These are phyloP conservation scores for Yarrowia sp. DNA, from an alignment of 805 yeast genomes.

Conservation along the genomic window DNA sequence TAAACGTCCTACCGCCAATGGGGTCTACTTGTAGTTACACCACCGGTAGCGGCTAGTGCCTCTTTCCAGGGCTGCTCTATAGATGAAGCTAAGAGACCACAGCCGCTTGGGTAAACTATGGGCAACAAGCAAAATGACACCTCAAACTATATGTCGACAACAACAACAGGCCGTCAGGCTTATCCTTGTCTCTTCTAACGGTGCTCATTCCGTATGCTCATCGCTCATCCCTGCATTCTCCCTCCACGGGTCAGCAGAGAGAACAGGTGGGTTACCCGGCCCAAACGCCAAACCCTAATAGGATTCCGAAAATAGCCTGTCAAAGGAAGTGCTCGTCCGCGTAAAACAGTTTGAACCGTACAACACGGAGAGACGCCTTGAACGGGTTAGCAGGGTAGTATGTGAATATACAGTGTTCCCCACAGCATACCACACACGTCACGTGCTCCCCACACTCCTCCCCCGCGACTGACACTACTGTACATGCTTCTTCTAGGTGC, in stretches of 20 bases:
- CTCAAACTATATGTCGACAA: no score
- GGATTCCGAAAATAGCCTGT: conserved; percentile 4
- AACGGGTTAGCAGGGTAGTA: no score
- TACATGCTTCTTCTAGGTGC: not conserved
- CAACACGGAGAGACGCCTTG: no score
- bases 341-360: no score
- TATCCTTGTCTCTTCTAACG: not conserved
- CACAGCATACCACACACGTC: not conserved
- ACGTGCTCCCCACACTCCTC: not conserved
- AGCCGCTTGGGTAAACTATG: not conserved
- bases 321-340: not conserved
- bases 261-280: not conserved
- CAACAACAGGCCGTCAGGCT: no score
- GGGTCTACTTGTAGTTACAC: not conserved
- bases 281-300: not conserved
- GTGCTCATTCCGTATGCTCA: not conserved
- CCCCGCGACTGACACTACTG: not conserved
- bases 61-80: not conserved
- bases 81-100: not conserved
- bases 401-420: no score
- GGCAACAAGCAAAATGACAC: not conserved
- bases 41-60: not conserved
- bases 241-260: not conserved
- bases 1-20: not conserved
- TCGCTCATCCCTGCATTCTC: conserved; percentile 10